Evolutionary conservation across 1,284 basidiomycete species (phyloP), one percentile per base, ranked within the genome.

Genomic region (Cryptococcus sp.): DNA sequence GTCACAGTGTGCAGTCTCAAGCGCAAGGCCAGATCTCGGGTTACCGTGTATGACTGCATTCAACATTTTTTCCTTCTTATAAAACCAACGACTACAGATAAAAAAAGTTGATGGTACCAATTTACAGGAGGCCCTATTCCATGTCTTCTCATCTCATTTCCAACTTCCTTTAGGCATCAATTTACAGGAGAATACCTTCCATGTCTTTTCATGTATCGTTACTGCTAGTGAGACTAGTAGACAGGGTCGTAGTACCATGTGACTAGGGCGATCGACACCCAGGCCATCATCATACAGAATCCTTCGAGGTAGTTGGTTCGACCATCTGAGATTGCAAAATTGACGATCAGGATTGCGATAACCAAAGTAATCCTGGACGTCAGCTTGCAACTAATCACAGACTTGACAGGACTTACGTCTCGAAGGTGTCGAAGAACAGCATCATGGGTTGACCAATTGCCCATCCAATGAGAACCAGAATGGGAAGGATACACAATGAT

Each of bases 271-370:
- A 76, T 73, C 42, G 63, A 59, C 10, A 72, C 47, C 50, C 67
- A 78, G 63, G 70, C 64, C 75, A 78, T 77, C 55, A 83, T 79
- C 47, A 84, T 73, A 10, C 78, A 77, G 36, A 80, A 74, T 2
- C 82, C 82, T 64, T 81, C 82, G 72, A 83, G 78, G 83, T 86
- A 91, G 70, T 91, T 90, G 3, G 87, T 88, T 69, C 88, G 85
- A 25, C 88, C 89, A 67, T 91, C 88, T 48, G 83, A 81, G 5
- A 90, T 84, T 42, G 87, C 85, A 57, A 88, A 85, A 56, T 85
- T 87, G 78, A 91, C 86, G 9, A 87, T 84, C 59, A 89, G 78
- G 18, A 91, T 85, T 18, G 80, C 70, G 31, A 84, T 72, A 66
- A 84, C 77, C 18, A 79, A 66, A 16, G 70, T 62, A 52, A 78